Percentiles rank a stretch among this genome's conserved stretches.
Conservation (phyloP, 2,329 filamentous ascomycete genomes). For the Daldinia sp. region DNA sequence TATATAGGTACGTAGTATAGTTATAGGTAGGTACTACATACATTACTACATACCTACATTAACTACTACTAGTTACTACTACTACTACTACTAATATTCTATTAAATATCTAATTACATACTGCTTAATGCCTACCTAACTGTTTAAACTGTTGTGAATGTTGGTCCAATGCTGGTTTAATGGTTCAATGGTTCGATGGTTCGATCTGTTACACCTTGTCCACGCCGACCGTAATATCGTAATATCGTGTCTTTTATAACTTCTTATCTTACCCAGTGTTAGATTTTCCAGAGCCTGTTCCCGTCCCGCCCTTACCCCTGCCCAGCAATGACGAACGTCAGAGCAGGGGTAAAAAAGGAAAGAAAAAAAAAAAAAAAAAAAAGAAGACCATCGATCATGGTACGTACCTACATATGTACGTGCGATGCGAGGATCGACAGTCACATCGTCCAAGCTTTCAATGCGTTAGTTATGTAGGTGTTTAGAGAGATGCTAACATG, state of each 20-base stretch:
- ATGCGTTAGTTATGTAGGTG: constrained; percentile 30
- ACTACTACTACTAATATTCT: background rate
- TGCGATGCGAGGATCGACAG: constrained; percentile 38
- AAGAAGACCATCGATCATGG: constrained; percentile 36
- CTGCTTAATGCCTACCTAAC: background rate
- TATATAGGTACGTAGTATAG: background rate
- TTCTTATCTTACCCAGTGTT: too few relatives aligned
- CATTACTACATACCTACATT: background rate
- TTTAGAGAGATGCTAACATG: constrained; percentile 32
- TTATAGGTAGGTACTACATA: background rate
- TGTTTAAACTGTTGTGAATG: background rate
- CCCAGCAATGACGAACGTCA: constrained; percentile 35
- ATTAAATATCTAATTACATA: background rate
- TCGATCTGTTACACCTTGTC: background rate
- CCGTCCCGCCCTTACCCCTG: constrained; percentile 21
- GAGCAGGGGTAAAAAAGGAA: constrained; percentile 23
- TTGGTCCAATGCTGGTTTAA: too few relatives aligned
- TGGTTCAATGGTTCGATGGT: background rate
- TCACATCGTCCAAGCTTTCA: constrained; percentile 38
- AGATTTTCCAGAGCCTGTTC: constrained; percentile 12
- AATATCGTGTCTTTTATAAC: constrained; percentile 10
- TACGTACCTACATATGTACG: constrained; percentile 29
- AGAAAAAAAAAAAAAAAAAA: constrained; percentile 10
- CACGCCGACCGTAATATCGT: constrained; percentile 11
- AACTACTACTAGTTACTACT: too few relatives aligned